Evolutionary conservation across 805 yeast genomes (phyloP).

Genomic region (Starmerella geochares): DNA sequence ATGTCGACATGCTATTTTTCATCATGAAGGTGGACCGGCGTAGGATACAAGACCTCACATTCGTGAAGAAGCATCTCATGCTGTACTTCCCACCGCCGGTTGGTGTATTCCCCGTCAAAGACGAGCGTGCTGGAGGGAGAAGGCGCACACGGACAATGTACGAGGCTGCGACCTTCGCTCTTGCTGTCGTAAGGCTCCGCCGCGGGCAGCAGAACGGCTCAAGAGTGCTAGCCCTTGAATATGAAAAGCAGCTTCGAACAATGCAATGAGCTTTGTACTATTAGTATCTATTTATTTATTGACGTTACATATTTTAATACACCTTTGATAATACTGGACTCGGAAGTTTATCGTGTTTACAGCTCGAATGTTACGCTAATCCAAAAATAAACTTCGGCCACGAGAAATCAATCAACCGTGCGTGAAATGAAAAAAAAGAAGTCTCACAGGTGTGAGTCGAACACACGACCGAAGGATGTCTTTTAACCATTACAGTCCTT

Average conservation of each 20-base stretch:
- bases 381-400: too few species aligned
- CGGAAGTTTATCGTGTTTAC: too few species aligned
- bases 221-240: not conserved
- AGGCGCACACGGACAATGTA: not conserved
- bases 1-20: constrained; percentile 1
- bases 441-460: constrained; percentile 26
- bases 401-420: too few species aligned
- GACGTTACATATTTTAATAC: too few species aligned
- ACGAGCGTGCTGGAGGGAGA: not conserved
- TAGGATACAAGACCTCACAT: constrained; percentile 4
- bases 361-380: too few species aligned
- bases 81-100: constrained; percentile 7
- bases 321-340: too few species aligned
- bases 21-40: constrained; percentile 3
- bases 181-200: not conserved
- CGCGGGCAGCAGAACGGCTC: not conserved
- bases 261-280: not conserved
- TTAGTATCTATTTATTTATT: not conserved
- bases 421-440: constrained; percentile 1
- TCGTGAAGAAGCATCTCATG: constrained; percentile 6
- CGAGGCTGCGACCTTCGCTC: not conserved
- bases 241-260: constrained; percentile 2
- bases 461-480: constrained; percentile 28
- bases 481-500: constrained; percentile 25
- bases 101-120: not conserved